phyloP scores from a whole-genome alignment of 192 early-diverging fungal genomes.

The Phycomyces nitens region DNA sequence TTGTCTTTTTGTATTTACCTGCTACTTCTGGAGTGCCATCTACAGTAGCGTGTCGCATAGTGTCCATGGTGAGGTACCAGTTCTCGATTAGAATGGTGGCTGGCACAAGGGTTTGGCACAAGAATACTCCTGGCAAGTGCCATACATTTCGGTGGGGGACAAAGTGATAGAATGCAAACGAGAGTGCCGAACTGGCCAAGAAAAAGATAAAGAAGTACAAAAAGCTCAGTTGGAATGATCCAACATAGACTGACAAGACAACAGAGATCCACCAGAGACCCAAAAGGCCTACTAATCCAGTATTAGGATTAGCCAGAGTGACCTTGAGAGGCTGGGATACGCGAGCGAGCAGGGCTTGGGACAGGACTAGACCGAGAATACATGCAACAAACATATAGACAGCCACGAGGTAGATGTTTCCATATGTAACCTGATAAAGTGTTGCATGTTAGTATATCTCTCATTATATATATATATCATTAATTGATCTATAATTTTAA shows the following conservation, averaged over 20 bases:
- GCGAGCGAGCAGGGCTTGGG: constrained; percentile 3
- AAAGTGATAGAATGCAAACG: constrained; percentile 11
- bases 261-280: constrained; percentile 43
- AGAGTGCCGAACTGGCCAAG: constrained; percentile 27
- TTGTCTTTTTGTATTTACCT: constrained; percentile 32
- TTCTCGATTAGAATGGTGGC: constrained; percentile 37
- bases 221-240: constrained; percentile 20
- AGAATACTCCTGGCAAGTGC: constrained; percentile 11
- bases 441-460: background rate
- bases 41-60: constrained; percentile 40
- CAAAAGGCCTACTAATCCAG: constrained; percentile 25
- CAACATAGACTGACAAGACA: constrained; percentile 22
- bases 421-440: constrained; percentile 19
- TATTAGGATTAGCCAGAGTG: background rate
- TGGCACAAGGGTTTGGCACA: constrained; percentile 22
- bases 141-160: background rate
- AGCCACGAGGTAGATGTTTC: constrained; percentile 4
- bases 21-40: constrained; percentile 48
- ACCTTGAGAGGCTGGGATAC: background rate
- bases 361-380: constrained; percentile 11
- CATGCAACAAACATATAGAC: constrained; percentile 15
- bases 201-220: constrained; percentile 43
- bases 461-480: background rate
- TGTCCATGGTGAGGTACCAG: constrained; percentile 34
- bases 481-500: too few relatives aligned